A percentile compares a stretch with the other conserved stretches of the same genome.
These are phyloP conservation scores for Leavenworthia alabamica DNA, from an alignment of 345 rosid genomes.

Conservation along the genomic window DNA sequence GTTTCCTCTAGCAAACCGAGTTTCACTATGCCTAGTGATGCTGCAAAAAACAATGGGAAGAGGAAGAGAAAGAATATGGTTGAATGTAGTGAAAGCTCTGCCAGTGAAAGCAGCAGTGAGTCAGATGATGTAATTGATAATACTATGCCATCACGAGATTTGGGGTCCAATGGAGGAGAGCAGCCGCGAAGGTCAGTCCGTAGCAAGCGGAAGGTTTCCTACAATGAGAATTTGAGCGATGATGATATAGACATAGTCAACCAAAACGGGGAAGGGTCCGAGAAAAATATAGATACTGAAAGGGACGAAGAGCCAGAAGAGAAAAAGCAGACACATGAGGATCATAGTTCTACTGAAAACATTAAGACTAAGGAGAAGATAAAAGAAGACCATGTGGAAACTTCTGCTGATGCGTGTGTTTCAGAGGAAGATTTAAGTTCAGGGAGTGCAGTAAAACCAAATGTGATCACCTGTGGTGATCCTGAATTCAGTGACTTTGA, in stretches of 20 bases:
- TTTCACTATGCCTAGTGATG: conserved; percentile 1
- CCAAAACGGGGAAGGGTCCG: conserved; percentile 23
- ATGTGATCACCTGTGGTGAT: conserved; percentile 41
- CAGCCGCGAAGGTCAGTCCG: conserved; percentile 66
- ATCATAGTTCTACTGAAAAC: conserved; percentile 11
- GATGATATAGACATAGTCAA: conserved; percentile 41
- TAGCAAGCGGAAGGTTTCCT: conserved; percentile 57
- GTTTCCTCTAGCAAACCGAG: conserved; percentile 27
- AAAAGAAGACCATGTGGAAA: conserved; percentile 25
- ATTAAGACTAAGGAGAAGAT: conserved; percentile 14
- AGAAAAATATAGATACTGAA: conserved; percentile 15
- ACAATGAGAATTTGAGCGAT: conserved; percentile 61
- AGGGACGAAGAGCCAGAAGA: conserved; percentile 14
- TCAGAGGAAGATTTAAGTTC: conserved; percentile 26
- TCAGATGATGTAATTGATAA: conserved; percentile 40
- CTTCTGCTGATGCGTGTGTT: conserved; percentile 8
- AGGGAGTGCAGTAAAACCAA: conserved; percentile 26
- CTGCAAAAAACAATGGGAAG: conserved; percentile 44
- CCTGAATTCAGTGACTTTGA: conserved; percentile 71
- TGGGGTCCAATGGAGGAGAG: conserved; percentile 31
- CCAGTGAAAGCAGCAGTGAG: conserved; percentile 43
- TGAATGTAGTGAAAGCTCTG: conserved; percentile 60
- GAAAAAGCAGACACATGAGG: conserved; percentile 12
- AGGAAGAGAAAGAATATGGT: conserved; percentile 40
- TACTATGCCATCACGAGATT: conserved; percentile 30